These are phyloP conservation scores for Stromatinia cepivora DNA, from an alignment of 2,329 filamentous ascomycete species.

Conservation along the genomic window DNA sequence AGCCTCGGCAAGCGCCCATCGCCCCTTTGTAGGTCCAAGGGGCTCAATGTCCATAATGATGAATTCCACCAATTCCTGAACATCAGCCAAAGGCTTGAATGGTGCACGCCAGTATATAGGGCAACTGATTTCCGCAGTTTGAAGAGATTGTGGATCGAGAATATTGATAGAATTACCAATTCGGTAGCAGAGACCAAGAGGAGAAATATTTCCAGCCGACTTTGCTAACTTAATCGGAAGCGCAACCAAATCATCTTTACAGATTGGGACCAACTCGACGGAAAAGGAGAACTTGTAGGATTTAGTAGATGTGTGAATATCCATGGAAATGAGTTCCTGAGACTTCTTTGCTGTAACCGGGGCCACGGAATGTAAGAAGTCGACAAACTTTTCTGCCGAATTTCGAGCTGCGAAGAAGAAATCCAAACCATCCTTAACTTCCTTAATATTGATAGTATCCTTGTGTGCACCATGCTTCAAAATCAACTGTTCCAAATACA, in stretches of 20 bases:
- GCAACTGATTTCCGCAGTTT: slow-evolving; percentile 81
- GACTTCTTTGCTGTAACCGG: slow-evolving; percentile 79
- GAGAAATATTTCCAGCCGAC: slow-evolving; percentile 82
- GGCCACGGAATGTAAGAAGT: slow-evolving; percentile 81
- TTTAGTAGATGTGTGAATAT: slow-evolving; percentile 85
- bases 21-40: slow-evolving; percentile 71
- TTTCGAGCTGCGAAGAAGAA: slow-evolving; percentile 92
- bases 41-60: slow-evolving; percentile 93
- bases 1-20: slow-evolving; percentile 80
- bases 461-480: slow-evolving; percentile 89
- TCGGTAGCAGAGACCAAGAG: slow-evolving; percentile 80
- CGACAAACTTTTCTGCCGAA: slow-evolving; percentile 87
- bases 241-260: slow-evolving; percentile 96
- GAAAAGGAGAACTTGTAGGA: slow-evolving; percentile 96
- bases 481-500: slow-evolving; percentile 89
- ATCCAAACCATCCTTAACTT: slow-evolving; percentile 92
- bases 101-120: slow-evolving; percentile 88
- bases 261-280: slow-evolving; percentile 86
- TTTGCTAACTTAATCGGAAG: slow-evolving; percentile 88
- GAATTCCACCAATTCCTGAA: slow-evolving; percentile 85
- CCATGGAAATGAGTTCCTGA: slow-evolving; percentile 91
- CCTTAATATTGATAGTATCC: slow-evolving; percentile 97
- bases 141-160: slow-evolving; percentile 85
- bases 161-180: slow-evolving; percentile 89
- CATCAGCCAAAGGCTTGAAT: slow-evolving; percentile 80